Conservation (phyloP, 1,284 basidiomycete species). For the Malassezia equina region DNA sequence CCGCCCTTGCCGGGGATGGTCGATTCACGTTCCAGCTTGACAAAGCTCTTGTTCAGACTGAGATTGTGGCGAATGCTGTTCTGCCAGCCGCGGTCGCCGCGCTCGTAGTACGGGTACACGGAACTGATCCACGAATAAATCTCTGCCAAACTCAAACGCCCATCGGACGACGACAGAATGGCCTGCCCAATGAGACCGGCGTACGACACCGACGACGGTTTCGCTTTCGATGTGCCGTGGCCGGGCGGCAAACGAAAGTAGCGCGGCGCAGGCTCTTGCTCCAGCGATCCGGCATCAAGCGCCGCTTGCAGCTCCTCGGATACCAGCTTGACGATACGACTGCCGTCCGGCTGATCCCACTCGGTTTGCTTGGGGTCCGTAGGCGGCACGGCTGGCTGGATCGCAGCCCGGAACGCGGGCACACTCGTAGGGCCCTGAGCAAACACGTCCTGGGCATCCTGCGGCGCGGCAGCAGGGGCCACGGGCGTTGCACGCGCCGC, state of each 20-base stretch:
- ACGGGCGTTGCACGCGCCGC: no score
- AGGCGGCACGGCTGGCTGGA: slow-evolving; percentile 4
- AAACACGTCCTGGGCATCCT: slow-evolving; percentile 15
- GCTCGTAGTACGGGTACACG: slow-evolving; percentile 84
- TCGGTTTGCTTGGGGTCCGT: slow-evolving; percentile 21
- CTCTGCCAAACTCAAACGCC: slow-evolving; percentile 80
- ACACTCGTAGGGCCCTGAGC: neutral
- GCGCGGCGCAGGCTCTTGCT: slow-evolving; percentile 35
- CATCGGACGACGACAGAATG: slow-evolving; percentile 69
- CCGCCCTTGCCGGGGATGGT: slow-evolving; percentile 50
- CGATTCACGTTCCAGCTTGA: slow-evolving; percentile 50
- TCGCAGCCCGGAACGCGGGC: slow-evolving; percentile 12
- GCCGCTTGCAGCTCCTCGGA: slow-evolving; percentile 44
- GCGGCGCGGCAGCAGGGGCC: slow-evolving; percentile 10
- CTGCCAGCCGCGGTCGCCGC: slow-evolving; percentile 89
- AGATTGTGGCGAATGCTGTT: slow-evolving; percentile 84
- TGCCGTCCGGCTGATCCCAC: slow-evolving; percentile 44
- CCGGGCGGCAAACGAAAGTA: slow-evolving; percentile 42
- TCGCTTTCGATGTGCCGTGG: slow-evolving; percentile 30
- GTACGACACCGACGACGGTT: slow-evolving; percentile 57
- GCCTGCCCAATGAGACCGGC: slow-evolving; percentile 93
- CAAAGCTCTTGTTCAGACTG: slow-evolving; percentile 72
- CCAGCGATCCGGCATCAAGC: slow-evolving; percentile 33
- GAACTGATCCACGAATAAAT: slow-evolving; percentile 93
- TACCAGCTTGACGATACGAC: slow-evolving; percentile 40